phyloP scores from a whole-genome alignment of 305 asterid species.

The Fraxinus paxiana region DNA sequence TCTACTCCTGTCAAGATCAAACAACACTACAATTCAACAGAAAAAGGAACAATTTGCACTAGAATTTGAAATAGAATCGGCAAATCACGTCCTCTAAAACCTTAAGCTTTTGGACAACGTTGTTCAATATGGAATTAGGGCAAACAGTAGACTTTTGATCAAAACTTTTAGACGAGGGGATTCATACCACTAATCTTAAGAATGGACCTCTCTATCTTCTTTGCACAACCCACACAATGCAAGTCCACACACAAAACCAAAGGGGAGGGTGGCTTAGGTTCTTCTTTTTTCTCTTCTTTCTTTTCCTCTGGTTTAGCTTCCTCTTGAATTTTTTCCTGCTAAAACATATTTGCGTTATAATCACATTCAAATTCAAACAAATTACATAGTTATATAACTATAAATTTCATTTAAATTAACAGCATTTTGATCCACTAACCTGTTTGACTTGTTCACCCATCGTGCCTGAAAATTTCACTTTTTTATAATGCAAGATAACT shows the following conservation, averaged over 20 bases:
- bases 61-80: not conserved
- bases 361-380: not conserved
- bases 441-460: slow-evolving; percentile 79
- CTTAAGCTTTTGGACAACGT: not conserved
- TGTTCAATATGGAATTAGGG: not conserved
- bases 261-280: slow-evolving; percentile 58
- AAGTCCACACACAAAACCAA: slow-evolving; percentile 65
- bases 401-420: not conserved
- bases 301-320: slow-evolving; percentile 32
- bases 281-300: slow-evolving; percentile 36
- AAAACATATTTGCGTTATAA: not conserved
- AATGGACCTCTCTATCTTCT: slow-evolving; percentile 73
- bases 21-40: not conserved
- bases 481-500: not conserved
- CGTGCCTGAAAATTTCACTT: not conserved
- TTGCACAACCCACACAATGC: slow-evolving; percentile 90
- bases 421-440: slow-evolving; percentile 34
- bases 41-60: not conserved
- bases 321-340: slow-evolving; percentile 37
- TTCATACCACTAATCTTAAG: slow-evolving; percentile 62
- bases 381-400: not conserved
- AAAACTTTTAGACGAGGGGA: not conserved
- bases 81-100: not conserved
- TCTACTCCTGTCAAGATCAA: slow-evolving; percentile 54
- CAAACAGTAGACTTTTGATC: not conserved